Evolutionary conservation across 495 filamentous ascomycete species (phyloP).

Genomic region (Pyrenopolyporus hunteri): DNA sequence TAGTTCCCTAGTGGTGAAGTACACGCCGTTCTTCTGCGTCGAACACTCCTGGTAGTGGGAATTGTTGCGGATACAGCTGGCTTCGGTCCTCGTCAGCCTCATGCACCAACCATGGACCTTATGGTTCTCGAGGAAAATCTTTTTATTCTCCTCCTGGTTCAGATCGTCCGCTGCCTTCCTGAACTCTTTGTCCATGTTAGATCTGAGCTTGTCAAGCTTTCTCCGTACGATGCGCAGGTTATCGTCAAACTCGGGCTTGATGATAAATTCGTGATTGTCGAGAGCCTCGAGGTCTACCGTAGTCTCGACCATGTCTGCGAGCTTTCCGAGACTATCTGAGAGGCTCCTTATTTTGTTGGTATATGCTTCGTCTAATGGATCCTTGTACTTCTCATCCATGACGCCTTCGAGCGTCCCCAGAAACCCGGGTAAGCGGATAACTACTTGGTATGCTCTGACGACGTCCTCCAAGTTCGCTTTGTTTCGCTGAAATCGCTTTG

Average conservation of each 20-base stretch:
- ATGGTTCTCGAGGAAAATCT: conserved; percentile 97
- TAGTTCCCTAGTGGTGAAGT: conserved; percentile 90
- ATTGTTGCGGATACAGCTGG: conserved; percentile 91
- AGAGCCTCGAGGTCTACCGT: conserved; percentile 95
- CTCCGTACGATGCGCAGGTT: conserved; percentile 84
- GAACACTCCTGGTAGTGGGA: conserved; percentile 91
- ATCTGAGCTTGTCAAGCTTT: conserved; percentile 82
- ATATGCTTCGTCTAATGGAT: conserved; percentile 86
- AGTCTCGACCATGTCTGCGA: conserved; percentile 98
- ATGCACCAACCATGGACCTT: conserved; percentile 97
- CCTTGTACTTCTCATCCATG: conserved; percentile 93
- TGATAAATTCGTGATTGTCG: conserved; percentile 97
- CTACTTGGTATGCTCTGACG: conserved; percentile 91
- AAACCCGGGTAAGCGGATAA: conserved; percentile 89
- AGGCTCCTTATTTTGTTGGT: conserved; percentile 78
- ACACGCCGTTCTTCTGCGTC: conserved; percentile 98
- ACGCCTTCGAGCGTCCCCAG: conserved; percentile 86
- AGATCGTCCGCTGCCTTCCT: conserved; percentile 76
- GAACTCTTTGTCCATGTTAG: conserved; percentile 87
- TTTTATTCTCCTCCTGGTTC: conserved; percentile 95
- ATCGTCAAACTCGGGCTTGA: conserved; percentile 98
- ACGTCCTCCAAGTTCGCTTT: conserved; percentile 94
- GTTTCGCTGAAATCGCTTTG: conserved; percentile 92
- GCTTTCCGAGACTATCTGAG: conserved; percentile 78
- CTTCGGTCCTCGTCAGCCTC: conserved; percentile 88